These are phyloP conservation scores for Colletotrichum gigasporum DNA, from an alignment of 2,329 filamentous ascomycete genomes.

Conservation along the genomic window DNA sequence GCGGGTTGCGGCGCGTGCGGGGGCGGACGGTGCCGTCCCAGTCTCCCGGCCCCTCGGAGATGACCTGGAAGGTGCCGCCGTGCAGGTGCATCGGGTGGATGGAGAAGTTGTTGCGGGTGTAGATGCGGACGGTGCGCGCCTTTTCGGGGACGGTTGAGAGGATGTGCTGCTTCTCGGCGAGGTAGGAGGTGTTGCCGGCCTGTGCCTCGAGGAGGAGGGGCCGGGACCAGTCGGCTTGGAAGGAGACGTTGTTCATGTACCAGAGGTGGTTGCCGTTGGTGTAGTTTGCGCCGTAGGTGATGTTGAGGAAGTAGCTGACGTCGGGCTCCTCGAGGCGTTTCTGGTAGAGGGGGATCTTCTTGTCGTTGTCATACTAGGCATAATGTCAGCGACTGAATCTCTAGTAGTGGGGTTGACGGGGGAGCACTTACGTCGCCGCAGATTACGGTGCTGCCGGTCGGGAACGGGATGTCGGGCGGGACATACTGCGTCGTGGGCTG, in stretches of 20 bases:
- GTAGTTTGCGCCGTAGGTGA: constrained; percentile 8
- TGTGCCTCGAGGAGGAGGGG: constrained; percentile 18
- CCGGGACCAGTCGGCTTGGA: constrained; percentile 24
- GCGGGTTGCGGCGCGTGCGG: constrained; percentile 11
- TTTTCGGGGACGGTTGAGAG: constrained; percentile 15
- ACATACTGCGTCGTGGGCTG: no score
- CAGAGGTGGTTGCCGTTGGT: constrained; percentile 16
- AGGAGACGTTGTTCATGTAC: constrained; percentile 21
- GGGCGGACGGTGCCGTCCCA: constrained; percentile 18
- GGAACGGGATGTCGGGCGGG: no score
- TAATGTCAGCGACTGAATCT: background rate
- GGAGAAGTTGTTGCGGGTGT: constrained; percentile 66
- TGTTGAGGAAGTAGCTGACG: constrained; percentile 1
- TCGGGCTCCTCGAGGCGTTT: constrained; percentile 13
- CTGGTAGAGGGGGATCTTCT: constrained; percentile 20
- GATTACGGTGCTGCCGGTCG: background rate
- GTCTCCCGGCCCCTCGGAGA: constrained; percentile 47
- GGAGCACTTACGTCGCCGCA: constrained; percentile 16
- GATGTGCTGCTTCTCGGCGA: constrained; percentile 17
- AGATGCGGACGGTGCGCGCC: constrained; percentile 57
- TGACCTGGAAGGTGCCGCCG: constrained; percentile 65
- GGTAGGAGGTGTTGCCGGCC: constrained; percentile 6
- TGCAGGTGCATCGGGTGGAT: constrained; percentile 74
- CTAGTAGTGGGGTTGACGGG: no score
- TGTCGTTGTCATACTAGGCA: background rate